Percentiles rank a stretch among this genome's conserved stretches.
phyloP scores from a whole-genome alignment of 2,329 filamentous ascomycete species.

The Aspergillus unguis region DNA sequence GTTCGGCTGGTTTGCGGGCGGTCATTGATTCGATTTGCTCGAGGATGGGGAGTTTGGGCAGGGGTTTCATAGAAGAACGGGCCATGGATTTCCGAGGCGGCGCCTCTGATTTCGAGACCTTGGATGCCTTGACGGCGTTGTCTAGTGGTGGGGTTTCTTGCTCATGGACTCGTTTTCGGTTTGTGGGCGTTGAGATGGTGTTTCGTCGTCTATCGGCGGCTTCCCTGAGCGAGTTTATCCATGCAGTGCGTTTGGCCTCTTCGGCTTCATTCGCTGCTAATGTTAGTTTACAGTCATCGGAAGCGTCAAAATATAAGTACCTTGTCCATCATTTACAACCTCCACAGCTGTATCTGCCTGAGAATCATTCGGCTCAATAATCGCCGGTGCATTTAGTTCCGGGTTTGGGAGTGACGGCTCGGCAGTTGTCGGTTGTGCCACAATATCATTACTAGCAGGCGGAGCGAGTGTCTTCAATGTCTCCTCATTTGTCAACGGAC shows the following conservation, averaged over 20 bases:
- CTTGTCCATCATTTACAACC: neutral
- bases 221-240: constrained; percentile 21
- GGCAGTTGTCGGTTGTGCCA: neutral
- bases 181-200: constrained; percentile 11
- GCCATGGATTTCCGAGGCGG: constrained; percentile 26
- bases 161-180: constrained; percentile 30
- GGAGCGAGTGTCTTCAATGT: neutral
- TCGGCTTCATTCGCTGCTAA: constrained; percentile 10
- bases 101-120: constrained; percentile 21
- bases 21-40: constrained; percentile 29
- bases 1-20: constrained; percentile 22
- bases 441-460: neutral
- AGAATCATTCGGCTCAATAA: neutral
- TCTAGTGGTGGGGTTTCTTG: constrained; percentile 14
- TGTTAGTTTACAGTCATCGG: neutral
- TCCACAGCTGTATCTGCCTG: neutral
- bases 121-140: constrained; percentile 23
- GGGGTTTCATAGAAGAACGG: constrained; percentile 28
- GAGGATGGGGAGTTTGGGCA: constrained; percentile 36
- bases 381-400: neutral
- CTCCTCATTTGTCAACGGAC: neutral
- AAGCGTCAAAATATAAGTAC: neutral
- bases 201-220: constrained; percentile 25
- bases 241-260: constrained; percentile 12
- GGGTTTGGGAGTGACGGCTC: neutral